Conservation (phyloP, 257 asterid genomes). For the Gentiana dahurica region DNA sequence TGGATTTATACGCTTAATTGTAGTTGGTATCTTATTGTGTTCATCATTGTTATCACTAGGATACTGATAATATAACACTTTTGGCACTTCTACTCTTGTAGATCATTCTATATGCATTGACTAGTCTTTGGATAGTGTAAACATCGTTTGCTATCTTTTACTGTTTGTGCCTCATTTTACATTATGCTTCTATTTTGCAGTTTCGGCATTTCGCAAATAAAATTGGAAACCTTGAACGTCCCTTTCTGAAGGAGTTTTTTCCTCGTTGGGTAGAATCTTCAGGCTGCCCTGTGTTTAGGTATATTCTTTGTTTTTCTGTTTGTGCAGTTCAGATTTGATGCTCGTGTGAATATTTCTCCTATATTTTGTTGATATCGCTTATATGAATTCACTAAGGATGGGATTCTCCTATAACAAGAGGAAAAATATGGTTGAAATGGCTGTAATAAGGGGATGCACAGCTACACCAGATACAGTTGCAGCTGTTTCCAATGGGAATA, state of each 20-base stretch:
- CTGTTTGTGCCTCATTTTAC: slow-evolving; percentile 3
- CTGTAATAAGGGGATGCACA: slow-evolving; percentile 85
- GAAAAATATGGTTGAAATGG: slow-evolving; percentile 89
- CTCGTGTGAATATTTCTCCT: slow-evolving; percentile 23
- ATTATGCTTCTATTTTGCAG: slow-evolving; percentile 34
- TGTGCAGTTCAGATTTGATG: slow-evolving; percentile 21
- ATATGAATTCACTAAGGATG: slow-evolving; percentile 47
- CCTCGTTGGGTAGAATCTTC: slow-evolving; percentile 99
- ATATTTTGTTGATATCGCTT: slow-evolving; percentile 13
- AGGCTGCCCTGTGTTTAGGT: slow-evolving; percentile 97
- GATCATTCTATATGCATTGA: too few species aligned
- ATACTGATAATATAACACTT: too few species aligned
- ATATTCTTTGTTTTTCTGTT: slow-evolving; percentile 28
- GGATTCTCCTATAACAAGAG: slow-evolving; percentile 95
- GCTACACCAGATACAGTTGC: slow-evolving; percentile 61
- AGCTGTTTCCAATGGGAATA: slow-evolving; percentile 40
- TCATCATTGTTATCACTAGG: too few species aligned
- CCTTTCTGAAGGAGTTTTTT: slow-evolving; percentile 94
- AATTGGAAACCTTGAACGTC: slow-evolving; percentile 98
- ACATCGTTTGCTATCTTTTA: not conserved
- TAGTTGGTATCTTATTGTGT: too few species aligned
- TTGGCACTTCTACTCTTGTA: too few species aligned
- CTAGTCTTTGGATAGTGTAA: not conserved
- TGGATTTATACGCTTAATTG: too few species aligned
- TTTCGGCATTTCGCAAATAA: slow-evolving; percentile 95